A percentile compares a stretch with the other conserved stretches of the same genome.
Evolutionary conservation across 2,329 filamentous ascomycete genomes (phyloP).

Genomic region (Lojkania enalia): DNA sequence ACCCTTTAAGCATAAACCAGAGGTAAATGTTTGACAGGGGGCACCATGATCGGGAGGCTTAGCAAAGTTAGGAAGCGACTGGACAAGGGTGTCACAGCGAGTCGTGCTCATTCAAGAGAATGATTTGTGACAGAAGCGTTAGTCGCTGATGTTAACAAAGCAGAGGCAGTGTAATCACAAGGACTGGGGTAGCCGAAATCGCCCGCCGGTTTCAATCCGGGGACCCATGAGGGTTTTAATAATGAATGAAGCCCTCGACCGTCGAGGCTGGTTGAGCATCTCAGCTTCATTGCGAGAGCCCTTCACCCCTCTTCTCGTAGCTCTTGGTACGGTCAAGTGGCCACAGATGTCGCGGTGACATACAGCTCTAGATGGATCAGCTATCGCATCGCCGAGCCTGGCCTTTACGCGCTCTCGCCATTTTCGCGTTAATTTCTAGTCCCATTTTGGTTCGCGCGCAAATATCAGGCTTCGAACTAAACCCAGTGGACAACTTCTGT

Average conservation of each 20-base stretch:
- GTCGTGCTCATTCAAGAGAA: background rate
- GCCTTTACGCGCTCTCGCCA: background rate
- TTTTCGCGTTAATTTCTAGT: background rate
- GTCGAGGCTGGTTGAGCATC: background rate
- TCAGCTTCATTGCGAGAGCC: background rate
- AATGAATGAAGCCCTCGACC: slow-evolving; percentile 2
- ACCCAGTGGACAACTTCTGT: slow-evolving; percentile 27
- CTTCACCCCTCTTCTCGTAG: background rate
- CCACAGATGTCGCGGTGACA: slow-evolving; percentile 8
- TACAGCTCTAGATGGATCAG: slow-evolving; percentile 9
- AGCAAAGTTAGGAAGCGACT: too few species aligned
- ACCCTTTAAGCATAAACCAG: too few species aligned
- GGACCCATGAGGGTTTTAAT: background rate
- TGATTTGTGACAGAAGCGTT: background rate
- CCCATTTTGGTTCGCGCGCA: background rate
- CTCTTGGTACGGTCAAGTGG: background rate
- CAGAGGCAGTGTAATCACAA: background rate
- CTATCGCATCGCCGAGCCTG: background rate
- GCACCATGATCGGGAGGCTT: too few species aligned
- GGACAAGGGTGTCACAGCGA: background rate
- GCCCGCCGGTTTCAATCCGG: background rate
- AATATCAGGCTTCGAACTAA: slow-evolving; percentile 11
- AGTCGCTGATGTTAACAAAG: background rate
- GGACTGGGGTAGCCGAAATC: background rate
- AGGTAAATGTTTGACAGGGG: too few species aligned